Base-by-base conservation (phyloP, 2,329 filamentous ascomycete genomes). In the Epichloe gansuensis region DNA sequence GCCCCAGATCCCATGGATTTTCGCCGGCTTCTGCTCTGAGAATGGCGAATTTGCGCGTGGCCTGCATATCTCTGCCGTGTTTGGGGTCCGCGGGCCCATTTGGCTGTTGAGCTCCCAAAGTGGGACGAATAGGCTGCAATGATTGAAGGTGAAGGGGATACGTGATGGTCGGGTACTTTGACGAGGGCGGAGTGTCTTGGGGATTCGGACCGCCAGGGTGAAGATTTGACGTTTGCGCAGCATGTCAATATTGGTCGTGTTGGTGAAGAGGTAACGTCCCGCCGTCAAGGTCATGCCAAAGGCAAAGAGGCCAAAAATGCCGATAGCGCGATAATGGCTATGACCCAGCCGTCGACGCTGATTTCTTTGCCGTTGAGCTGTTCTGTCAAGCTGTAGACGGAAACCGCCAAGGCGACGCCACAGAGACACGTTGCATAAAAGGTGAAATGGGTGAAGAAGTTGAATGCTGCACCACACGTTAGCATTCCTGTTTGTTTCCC, bases 371-470 rank as follows among this genome's bases (percentile, higher is more conserved):
- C 15, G 9, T 67, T 62, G 21, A 69, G 66, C 50, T 81, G 72
- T 51, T 82, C 75, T 3, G 73, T 75, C 3, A 90, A 67, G 55
- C 82, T 84, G 51, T 85, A 78, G 2, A 81, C 82, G 55, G 82
- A 72, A 0, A 84, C 74, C 23, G 82, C 77, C 48, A 94, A 68
- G 9, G 78, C 69, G 54, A 87, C 78, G 3, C 73, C 67, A 58
- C 84, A 89, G 60, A 84, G 88, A 4, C 88, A 60, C 4, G 80
- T 71, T 1, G 82, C 82, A 65, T 93, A 95, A 44, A 80, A 76
- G 15, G 83, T 82, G 63, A 96, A 95, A 59, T 96, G 93, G 11
- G 90, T 73, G 63, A 98, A 97, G 68, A 88, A 96, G 62, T 96
- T 96, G 72, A 91, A 91, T 2, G 85, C 78, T 81, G 53, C 6